Conservation (phyloP, 306 rosid species). For the Albizia julibrissin region DNA sequence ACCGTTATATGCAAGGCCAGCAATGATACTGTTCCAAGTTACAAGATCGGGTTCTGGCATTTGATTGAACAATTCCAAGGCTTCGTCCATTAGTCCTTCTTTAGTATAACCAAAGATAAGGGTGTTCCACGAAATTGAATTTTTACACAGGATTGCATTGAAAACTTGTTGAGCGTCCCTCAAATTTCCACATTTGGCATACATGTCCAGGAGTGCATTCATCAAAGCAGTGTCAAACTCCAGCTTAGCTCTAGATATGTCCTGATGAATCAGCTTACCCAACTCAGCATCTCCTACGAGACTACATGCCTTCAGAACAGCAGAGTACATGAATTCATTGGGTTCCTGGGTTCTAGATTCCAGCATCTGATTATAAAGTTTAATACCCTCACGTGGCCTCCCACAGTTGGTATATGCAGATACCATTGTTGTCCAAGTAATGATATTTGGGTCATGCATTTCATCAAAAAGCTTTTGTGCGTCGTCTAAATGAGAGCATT, state of each 20-base stretch:
- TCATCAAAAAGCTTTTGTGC: slow-evolving; percentile 74
- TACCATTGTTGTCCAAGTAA: slow-evolving; percentile 84
- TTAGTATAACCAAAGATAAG: slow-evolving; percentile 62
- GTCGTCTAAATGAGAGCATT: slow-evolving; percentile 38
- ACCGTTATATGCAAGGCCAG: slow-evolving; percentile 63
- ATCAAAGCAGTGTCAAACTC: slow-evolving; percentile 71
- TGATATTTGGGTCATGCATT: slow-evolving; percentile 58
- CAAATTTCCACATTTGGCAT: slow-evolving; percentile 78
- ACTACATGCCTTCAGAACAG: slow-evolving; percentile 82
- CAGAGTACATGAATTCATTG: slow-evolving; percentile 73
- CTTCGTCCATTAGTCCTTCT: slow-evolving; percentile 63
- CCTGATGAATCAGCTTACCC: slow-evolving; percentile 59
- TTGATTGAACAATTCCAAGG: slow-evolving; percentile 55
- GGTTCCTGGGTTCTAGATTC: slow-evolving; percentile 52
- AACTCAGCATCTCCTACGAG: slow-evolving; percentile 50
- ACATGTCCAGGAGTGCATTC: slow-evolving; percentile 92
- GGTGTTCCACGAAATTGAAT: slow-evolving; percentile 64
- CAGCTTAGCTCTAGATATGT: slow-evolving; percentile 42
- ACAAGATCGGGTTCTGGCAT: slow-evolving; percentile 65
- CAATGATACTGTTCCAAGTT: slow-evolving; percentile 81
- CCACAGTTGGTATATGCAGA: slow-evolving; percentile 63
- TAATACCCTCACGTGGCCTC: slow-evolving; percentile 56
- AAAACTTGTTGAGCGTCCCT: slow-evolving; percentile 64
- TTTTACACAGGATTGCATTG: slow-evolving; percentile 41
- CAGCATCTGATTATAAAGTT: slow-evolving; percentile 50